Evolutionary conservation across 352 stramenopile genomes (phyloP), one percentile per base, ranked within the genome.

Genomic region (Blastocystis sp.): DNA sequence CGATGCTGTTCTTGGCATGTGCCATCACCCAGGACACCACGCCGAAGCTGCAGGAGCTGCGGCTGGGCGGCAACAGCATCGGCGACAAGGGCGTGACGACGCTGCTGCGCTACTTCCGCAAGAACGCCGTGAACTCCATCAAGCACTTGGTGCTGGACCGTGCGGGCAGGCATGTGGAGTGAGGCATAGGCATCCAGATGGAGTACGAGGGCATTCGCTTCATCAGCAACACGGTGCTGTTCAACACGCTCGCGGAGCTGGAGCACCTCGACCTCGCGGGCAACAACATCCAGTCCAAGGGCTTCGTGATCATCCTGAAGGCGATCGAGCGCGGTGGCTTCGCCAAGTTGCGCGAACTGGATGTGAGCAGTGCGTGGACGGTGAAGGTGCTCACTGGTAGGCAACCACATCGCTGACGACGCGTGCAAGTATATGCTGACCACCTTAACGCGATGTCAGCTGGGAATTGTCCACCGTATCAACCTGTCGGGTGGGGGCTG

Each of bases 161-260:
- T 69, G 61, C 6, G 43, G 45, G 3, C 40, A 10, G 42, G 4
- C 52, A 70, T 19, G 21, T 2, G 1, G 21, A 7, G 7, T 84
- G 7, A 76, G 45, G 4, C 14, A 3, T 84, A 84, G 52, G 66
- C n/a, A 57, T 69, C 28, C 34, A 69, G n/a, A 68, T 84, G 74
- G 52, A 34, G 9, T 84, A 84, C 42, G 74, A 84, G 48, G 74
- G 74, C 14, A 84, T 84, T 45, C n/a, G 60, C 1, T 84, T 84
- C 54, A 54, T 84, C 14, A 69, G 52, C 54, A 84, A 84, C 61
- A 69, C n/a, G 1, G 52, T 69, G 3, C 74, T 84, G 38, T 84
- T 84, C 54, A 10, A 84, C 52, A 68, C 48, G 3, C 68, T 69
- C 54, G 4, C 14, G 64, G 61, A 38, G 28, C 3, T 84, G 59